Conservation (phyloP, 2,329 filamentous ascomycete genomes). For the Pseudogymnoascus sp. region DNA sequence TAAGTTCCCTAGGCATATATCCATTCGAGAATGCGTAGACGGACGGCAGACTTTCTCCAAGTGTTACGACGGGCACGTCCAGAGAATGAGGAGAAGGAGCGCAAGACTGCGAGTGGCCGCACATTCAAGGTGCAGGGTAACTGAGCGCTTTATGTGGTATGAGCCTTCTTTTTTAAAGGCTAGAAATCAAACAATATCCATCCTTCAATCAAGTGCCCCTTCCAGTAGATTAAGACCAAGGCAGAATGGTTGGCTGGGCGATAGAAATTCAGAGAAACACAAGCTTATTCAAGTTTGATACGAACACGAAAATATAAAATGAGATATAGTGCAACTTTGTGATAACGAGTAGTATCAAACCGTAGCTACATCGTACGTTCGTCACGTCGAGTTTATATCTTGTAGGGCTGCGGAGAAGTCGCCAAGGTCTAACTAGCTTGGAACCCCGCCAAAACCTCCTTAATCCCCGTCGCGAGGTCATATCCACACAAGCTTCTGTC, state of each 20-base stretch:
- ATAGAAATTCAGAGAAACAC: background rate
- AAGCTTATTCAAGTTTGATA: background rate
- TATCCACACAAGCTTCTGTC: constrained; percentile 5
- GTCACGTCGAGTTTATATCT: background rate
- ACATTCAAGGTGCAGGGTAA: constrained; percentile 56
- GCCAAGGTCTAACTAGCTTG: background rate
- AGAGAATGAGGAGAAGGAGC: constrained; percentile 93
- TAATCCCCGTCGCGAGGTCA: background rate
- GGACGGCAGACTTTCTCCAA: constrained; percentile 97
- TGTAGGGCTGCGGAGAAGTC: background rate
- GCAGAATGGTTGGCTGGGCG: background rate
- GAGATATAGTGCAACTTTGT: background rate
- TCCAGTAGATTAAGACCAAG: background rate
- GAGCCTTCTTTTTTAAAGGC: background rate
- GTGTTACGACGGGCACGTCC: constrained; percentile 93
- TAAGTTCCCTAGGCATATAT: constrained; percentile 65
- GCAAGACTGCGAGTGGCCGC: constrained; percentile 93
- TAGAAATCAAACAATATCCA: constrained; percentile 9
- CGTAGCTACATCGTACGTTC: background rate
- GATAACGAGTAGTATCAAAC: background rate
- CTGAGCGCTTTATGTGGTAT: constrained; percentile 12
- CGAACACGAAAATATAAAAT: background rate
- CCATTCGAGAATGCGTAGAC: constrained; percentile 93
- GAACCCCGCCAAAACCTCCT: constrained; percentile 9
- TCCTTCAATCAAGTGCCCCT: background rate